phyloP scores from a whole-genome alignment of 2,329 filamentous ascomycete species.

The Stachybotrys chlorohalonatus region DNA sequence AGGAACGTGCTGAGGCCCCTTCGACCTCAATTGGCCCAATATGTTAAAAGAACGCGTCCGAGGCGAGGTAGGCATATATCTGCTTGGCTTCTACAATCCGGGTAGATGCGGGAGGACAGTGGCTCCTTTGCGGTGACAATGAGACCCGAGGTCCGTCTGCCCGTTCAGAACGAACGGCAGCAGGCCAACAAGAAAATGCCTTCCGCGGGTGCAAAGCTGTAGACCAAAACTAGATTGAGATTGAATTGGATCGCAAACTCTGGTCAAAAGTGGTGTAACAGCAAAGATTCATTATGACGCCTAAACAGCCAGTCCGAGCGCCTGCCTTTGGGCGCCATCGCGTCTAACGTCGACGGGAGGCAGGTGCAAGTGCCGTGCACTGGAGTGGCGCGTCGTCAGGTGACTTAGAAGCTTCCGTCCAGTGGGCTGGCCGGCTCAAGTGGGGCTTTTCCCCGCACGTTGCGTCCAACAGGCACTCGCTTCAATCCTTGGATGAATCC shows the following conservation, averaged over 20 bases:
- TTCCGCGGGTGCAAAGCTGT: too few relatives aligned
- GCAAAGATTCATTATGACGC: not conserved
- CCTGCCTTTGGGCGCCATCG: not conserved
- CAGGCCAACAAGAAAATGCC: not conserved
- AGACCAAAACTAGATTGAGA: not conserved
- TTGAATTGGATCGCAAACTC: not conserved
- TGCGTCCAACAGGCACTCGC: not conserved
- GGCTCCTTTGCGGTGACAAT: slow-evolving; percentile 3
- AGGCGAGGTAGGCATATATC: slow-evolving; percentile 7
- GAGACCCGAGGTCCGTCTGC: not conserved
- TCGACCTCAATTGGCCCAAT: slow-evolving; percentile 4
- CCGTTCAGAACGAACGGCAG: not conserved
- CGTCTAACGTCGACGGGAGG: not conserved
- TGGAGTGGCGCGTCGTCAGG: slow-evolving; percentile 14
- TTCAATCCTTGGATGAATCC: slow-evolving; percentile 1
- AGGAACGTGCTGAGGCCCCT: slow-evolving; percentile 3
- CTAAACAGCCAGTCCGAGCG: not conserved
- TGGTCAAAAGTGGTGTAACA: not conserved
- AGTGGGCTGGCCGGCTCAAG: not conserved
- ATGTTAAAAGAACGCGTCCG: slow-evolving; percentile 5
- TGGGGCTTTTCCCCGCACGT: not conserved
- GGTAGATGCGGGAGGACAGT: slow-evolving; percentile 1
- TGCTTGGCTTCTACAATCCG: slow-evolving; percentile 1
- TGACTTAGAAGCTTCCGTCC: slow-evolving; percentile 7
- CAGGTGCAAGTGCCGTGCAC: not conserved